phyloP scores from a whole-genome alignment of 2,329 filamentous ascomycete species.

The Botryotinia calthae region DNA sequence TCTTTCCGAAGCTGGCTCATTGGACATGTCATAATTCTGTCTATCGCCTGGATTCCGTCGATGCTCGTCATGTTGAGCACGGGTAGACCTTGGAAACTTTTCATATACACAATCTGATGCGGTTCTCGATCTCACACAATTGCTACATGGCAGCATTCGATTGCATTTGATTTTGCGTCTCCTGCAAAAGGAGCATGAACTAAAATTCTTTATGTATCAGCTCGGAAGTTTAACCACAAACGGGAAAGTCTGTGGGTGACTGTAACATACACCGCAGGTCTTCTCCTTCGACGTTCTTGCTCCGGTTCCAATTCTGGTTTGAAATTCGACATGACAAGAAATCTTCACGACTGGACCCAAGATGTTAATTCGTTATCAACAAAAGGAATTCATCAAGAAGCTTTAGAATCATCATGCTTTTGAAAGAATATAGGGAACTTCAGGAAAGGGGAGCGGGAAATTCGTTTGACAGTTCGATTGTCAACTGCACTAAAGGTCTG shows the following conservation, averaged over 20 bases:
- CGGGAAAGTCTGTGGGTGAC: not conserved
- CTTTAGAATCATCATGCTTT: not conserved
- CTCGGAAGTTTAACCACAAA: slow-evolving; percentile 9
- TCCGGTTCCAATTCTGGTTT: slow-evolving; percentile 32
- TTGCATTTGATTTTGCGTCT: slow-evolving; percentile 62
- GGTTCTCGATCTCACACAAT: slow-evolving; percentile 56
- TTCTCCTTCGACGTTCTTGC: slow-evolving; percentile 41
- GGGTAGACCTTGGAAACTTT: slow-evolving; percentile 28
- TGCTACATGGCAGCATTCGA: slow-evolving; percentile 55
- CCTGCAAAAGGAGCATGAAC: slow-evolving; percentile 56
- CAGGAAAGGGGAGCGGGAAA: not conserved
- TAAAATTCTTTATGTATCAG: slow-evolving; percentile 40
- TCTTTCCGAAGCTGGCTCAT: not conserved
- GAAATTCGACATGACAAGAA: not conserved
- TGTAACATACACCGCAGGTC: slow-evolving; percentile 45
- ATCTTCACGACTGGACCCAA: not conserved
- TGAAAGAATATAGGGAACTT: not conserved
- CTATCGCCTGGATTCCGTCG: not conserved
- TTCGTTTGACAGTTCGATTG: not conserved
- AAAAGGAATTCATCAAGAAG: not conserved
- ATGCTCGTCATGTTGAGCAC: not conserved
- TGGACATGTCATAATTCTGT: not conserved
- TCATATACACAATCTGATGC: slow-evolving; percentile 52
- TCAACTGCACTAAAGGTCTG: not conserved
- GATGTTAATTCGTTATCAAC: too few relatives aligned